Base-by-base conservation (phyloP, 2,329 filamentous ascomycete species). In the Cytospora piceae region DNA sequence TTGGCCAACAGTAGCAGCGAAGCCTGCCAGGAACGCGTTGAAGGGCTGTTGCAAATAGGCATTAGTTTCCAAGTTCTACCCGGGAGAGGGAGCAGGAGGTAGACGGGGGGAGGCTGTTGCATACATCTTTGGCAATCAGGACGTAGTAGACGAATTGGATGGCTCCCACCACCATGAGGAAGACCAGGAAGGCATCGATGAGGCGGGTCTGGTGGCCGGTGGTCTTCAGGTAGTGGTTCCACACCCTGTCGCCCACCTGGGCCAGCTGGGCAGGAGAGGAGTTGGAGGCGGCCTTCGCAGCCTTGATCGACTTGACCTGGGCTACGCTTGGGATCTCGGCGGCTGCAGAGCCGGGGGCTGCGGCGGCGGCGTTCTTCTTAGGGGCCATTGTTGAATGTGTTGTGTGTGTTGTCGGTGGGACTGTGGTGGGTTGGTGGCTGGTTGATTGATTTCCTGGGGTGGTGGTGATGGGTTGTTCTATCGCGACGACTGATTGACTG, bases 21-120 rank as follows among this genome's bases (percentile, higher is more conserved):
- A 99, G 57, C 95, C 96, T 37, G 94, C 92, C 37, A 99, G 87
- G 82, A 99, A 99, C 70, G 96, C 95, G 78, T 99, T 99, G 85
- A 99, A 99, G 12, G 95, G 95, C 94, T 98, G 74, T 67, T 63
- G 9, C n/a, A 57, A 39, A 7, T 12, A 2, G 61, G 74, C 67
- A 76, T 71, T 39, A 65, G 68, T 70, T 46, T 34, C 37, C 49
- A 67, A 66, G 64, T 58, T 39, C 11, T 14, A n/a, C 1, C 6
- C 12, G 11, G 22, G 32, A 34, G 4, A 24, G 34, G 24, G 4
- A 32, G 27, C 15, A 14, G 17, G 15, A 17, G 39, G n/a, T 46
- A 42, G 39, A 27, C 22, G 27, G 39, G 8, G 4, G 29, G 39
- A 51, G 32, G 66, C 60, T 39, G 57, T n/a, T 15, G 86, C 93